Conservation (phyloP, 768 basidiomycete species). For the Amanita exitialis region DNA sequence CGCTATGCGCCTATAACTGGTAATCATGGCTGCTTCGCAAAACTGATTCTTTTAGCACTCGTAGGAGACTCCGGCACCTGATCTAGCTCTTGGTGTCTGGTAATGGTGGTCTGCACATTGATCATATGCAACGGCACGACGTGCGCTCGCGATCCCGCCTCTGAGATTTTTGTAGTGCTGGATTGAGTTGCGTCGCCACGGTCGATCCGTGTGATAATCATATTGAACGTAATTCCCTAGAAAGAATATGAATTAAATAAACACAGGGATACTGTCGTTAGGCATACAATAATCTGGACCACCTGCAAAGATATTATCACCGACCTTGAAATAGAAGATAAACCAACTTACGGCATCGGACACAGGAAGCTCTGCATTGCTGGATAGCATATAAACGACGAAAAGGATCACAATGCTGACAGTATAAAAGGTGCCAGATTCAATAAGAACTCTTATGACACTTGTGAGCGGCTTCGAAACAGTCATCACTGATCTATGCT, state of each 20-base stretch:
- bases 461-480: conserved; percentile 16
- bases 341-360: conserved; percentile 24
- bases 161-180: neutral
- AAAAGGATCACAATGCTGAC: conserved; percentile 24
- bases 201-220: conserved; percentile 20
- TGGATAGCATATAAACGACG: conserved; percentile 22
- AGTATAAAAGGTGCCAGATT: conserved; percentile 31
- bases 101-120: conserved; percentile 21
- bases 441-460: conserved; percentile 23
- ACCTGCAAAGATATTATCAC: conserved; percentile 15
- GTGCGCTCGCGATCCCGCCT: neutral
- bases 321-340: neutral
- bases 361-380: conserved; percentile 26
- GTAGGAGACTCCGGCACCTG: neutral
- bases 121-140: conserved; percentile 16
- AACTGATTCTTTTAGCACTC: neutral
- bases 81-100: conserved; percentile 12
- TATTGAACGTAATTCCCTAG: conserved; percentile 23
- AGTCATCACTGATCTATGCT: conserved; percentile 12
- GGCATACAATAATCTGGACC: conserved; percentile 30
- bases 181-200: conserved; percentile 13
- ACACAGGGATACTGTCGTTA: neutral
- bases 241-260: neutral
- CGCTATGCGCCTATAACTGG: neutral
- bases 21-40: neutral